Conservation (phyloP, 768 basidiomycete genomes). For the Panaeolus papilionaceus region DNA sequence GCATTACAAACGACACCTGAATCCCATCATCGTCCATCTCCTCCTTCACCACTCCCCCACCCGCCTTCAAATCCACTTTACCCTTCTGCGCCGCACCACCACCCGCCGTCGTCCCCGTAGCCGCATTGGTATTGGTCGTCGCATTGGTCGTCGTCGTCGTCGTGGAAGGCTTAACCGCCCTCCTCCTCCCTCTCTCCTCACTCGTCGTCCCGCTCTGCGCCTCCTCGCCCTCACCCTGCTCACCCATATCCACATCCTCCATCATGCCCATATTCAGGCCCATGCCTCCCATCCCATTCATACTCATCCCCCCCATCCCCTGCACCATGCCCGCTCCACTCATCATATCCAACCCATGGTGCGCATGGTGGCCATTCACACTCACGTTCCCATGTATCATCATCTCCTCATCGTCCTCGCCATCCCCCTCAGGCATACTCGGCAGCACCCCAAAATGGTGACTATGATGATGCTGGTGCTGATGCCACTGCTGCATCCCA, state of each 20-base stretch:
- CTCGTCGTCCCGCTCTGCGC: neutral
- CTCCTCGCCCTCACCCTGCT: neutral
- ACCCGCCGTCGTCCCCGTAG: neutral
- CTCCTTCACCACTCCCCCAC: conserved; percentile 16
- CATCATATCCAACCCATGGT: conserved; percentile 11
- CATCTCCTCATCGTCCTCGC: conserved; percentile 16
- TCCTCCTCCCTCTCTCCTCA: conserved; percentile 15
- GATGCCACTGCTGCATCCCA: conserved; percentile 5
- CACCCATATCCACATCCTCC: conserved; percentile 9
- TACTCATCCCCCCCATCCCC: conserved; percentile 15
- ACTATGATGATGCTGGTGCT: neutral
- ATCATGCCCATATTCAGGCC: conserved; percentile 9
- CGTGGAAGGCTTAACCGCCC: conserved; percentile 5
- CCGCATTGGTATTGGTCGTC: no score
- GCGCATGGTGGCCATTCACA: neutral
- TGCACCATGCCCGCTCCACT: conserved; percentile 11
- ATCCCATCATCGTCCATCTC: conserved; percentile 19
- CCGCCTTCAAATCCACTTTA: conserved; percentile 7
- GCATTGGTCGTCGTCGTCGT: neutral
- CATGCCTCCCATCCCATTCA: conserved; percentile 13
- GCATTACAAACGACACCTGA: conserved; percentile 14
- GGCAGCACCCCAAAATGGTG: conserved; percentile 8
- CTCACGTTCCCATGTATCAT: neutral
- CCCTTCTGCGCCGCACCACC: conserved; percentile 1
- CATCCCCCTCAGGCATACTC: conserved; percentile 13